Conservation (phyloP, 768 basidiomycete genomes). For the Mycena rebaudengoi region DNA sequence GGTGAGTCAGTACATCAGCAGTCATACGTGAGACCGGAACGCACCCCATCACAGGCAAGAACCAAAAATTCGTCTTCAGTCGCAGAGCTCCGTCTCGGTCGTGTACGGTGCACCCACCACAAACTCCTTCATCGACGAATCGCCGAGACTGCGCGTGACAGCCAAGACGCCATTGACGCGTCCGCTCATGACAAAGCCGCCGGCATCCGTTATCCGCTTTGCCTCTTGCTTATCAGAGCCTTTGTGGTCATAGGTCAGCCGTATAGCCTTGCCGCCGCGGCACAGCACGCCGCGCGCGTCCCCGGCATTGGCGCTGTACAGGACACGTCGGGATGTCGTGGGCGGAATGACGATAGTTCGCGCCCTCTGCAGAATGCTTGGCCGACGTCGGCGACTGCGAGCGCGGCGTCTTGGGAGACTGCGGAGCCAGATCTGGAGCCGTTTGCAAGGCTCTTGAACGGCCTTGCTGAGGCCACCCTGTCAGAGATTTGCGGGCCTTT, state of each 20-base stretch:
- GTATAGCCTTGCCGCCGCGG: slow-evolving; percentile 87
- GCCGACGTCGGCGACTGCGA: slow-evolving; percentile 43
- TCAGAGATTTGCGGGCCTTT: slow-evolving; percentile 51
- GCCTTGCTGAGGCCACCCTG: slow-evolving; percentile 63
- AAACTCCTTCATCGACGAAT: slow-evolving; percentile 99
- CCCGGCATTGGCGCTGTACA: slow-evolving; percentile 97
- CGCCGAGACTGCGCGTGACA: slow-evolving; percentile 94
- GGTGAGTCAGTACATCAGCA: slow-evolving; percentile 20
- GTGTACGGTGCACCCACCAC: slow-evolving; percentile 98
- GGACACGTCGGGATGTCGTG: slow-evolving; percentile 67
- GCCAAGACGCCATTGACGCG: slow-evolving; percentile 97
- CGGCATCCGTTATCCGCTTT: slow-evolving; percentile 96
- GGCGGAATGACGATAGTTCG: slow-evolving; percentile 55
- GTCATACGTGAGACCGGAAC: slow-evolving; percentile 45
- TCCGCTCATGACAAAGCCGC: slow-evolving; percentile 98
- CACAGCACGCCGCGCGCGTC: slow-evolving; percentile 96
- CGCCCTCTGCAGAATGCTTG: slow-evolving; percentile 40
- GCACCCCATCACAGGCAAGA: slow-evolving; percentile 96
- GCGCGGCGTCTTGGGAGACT: slow-evolving; percentile 43
- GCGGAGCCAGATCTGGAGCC: no score
- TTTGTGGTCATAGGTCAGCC: slow-evolving; percentile 98
- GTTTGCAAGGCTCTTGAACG: slow-evolving; percentile 59
- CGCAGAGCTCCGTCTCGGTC: slow-evolving; percentile 92
- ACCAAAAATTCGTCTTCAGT: slow-evolving; percentile 95
- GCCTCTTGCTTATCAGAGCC: slow-evolving; percentile 97